These are phyloP conservation scores for Saccharum spontaneum DNA, from an alignment of 176 grass and related monocot species.

Conservation along the genomic window DNA sequence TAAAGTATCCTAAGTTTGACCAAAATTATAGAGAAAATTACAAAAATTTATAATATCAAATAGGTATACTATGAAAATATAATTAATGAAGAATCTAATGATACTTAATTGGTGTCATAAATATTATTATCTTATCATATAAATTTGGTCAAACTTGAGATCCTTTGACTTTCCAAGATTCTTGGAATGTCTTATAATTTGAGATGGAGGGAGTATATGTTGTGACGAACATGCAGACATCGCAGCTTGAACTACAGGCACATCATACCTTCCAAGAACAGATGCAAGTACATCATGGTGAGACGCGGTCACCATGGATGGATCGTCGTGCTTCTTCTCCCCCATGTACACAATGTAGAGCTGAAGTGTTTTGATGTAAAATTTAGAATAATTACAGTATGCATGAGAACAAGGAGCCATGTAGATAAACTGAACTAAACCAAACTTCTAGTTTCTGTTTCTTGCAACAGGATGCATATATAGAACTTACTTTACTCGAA, in stretches of 20 bases:
- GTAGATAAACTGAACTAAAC: not conserved
- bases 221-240: not conserved
- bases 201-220: no score
- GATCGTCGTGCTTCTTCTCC: conserved; percentile 33
- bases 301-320: not conserved
- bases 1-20: no score
- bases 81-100: no score
- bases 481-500: conserved; percentile 22
- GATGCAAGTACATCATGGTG: conserved; percentile 17
- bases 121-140: no score
- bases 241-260: not conserved
- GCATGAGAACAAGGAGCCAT: not conserved
- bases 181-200: no score
- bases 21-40: no score
- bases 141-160: no score
- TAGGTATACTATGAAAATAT: no score
- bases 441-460: not conserved
- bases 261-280: conserved; percentile 28
- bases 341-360: conserved; percentile 37
- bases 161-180: no score
- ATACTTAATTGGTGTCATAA: no score
- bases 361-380: not conserved
- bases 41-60: no score
- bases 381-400: not conserved
- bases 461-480: no score